These are phyloP conservation scores for Aphanomyces astaci DNA, from an alignment of 352 stramenopile species.

Conservation along the genomic window DNA sequence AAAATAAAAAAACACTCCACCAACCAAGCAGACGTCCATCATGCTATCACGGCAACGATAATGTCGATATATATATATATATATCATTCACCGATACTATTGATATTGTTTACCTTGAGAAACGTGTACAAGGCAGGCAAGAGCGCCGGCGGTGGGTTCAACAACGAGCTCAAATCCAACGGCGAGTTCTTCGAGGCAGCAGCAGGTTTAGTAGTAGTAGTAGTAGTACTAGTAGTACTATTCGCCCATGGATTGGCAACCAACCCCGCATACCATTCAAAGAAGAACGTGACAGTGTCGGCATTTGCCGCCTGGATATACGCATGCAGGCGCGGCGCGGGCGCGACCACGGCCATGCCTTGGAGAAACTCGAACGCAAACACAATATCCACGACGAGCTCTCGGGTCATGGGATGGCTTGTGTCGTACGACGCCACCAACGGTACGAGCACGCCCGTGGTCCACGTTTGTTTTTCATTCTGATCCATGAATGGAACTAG, in stretches of 20 bases:
- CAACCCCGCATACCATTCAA: constrained; percentile 69
- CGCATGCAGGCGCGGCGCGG: constrained; percentile 57
- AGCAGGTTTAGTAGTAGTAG: no score
- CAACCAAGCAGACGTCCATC: no score
- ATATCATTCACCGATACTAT: background rate
- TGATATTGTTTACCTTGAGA: constrained; percentile 31
- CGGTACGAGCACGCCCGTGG: background rate
- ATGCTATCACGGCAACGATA: no score
- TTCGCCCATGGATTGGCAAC: constrained; percentile 54
- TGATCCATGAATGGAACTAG: constrained; percentile 11
- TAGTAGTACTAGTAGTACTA: no score
- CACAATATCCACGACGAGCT: background rate
- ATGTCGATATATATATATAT: no score
- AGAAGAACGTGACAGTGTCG: constrained; percentile 37
- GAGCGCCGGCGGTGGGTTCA: constrained; percentile 43
- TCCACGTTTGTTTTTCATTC: background rate
- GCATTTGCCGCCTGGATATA: constrained; percentile 41
- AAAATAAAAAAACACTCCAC: no score
- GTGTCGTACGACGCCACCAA: background rate
- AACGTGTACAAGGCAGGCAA: constrained; percentile 57
- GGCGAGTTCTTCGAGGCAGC: background rate
- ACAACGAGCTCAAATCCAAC: constrained; percentile 20
- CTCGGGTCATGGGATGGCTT: no score
- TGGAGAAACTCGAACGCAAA: constrained; percentile 47
- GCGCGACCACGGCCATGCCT: constrained; percentile 69